A percentile compares a stretch with the other conserved stretches of the same genome.
Evolutionary conservation across 345 rosid species (phyloP).

Genomic region (Eutrema yunnanense): DNA sequence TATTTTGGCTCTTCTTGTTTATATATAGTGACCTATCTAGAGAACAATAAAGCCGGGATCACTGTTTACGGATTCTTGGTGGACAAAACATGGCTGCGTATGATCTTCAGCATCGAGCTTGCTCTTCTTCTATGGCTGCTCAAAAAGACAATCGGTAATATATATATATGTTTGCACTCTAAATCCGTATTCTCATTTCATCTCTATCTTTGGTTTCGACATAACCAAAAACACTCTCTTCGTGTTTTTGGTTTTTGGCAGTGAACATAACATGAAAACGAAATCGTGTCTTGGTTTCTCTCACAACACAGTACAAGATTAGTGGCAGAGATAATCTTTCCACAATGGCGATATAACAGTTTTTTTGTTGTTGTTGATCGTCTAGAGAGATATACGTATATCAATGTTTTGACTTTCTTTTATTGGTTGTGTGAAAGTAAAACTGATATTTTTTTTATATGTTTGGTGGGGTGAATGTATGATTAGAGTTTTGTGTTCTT

Average conservation of each 20-base stretch:
- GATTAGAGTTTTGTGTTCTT: not conserved
- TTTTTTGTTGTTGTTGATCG: not conserved
- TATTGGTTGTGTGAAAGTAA: not conserved
- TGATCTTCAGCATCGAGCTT: conserved; percentile 69
- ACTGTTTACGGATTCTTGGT: conserved; percentile 78
- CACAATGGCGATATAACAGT: not conserved
- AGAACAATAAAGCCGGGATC: conserved; percentile 77
- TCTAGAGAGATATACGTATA: not conserved
- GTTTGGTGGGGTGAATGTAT: not conserved
- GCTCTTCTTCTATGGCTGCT: conserved; percentile 86
- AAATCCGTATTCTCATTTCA: not conserved
- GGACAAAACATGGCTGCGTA: conserved; percentile 75
- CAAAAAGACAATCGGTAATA: conserved; percentile 63
- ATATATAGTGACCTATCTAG: conserved; percentile 64
- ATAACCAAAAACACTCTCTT: not conserved
- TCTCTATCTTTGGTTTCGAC: not conserved
- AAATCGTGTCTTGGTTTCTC: conserved; percentile 6
- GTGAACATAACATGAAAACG: conserved; percentile 30
- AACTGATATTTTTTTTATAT: not conserved
- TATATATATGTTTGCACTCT: not conserved
- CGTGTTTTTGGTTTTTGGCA: conserved; percentile 17
- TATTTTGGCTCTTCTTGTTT: not conserved
- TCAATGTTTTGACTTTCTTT: not conserved
- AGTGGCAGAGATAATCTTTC: not conserved
- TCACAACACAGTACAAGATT: not conserved